Evolutionary conservation across 306 rosid genomes (phyloP).

Genomic region (Vigna unguiculata): DNA sequence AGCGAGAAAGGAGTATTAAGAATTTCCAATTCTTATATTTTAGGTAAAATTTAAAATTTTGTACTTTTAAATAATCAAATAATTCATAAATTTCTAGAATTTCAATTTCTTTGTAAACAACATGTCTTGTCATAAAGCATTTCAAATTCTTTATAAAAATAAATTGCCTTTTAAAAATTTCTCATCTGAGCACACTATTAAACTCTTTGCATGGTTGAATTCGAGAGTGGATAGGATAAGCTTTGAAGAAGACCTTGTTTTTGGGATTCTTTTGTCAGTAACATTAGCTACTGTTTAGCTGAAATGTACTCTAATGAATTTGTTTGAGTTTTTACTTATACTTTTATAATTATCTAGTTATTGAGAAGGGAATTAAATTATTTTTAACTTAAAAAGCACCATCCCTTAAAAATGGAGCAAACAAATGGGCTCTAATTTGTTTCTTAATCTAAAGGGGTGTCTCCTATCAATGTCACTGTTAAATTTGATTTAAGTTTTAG

Average conservation of each 20-base stretch:
- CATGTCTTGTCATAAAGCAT: too few relatives aligned
- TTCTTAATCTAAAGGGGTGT: constrained; percentile 24
- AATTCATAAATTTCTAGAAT: too few relatives aligned
- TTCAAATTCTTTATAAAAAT: too few relatives aligned
- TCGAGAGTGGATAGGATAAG: neutral
- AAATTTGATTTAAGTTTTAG: constrained; percentile 25
- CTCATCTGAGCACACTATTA: neutral
- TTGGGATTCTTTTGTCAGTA: neutral
- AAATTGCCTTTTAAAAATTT: too few relatives aligned
- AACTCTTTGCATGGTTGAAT: neutral
- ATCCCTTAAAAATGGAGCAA: neutral
- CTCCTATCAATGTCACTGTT: neutral
- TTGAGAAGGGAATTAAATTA: neutral
- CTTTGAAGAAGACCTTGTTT: neutral
- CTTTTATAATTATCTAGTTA: neutral
- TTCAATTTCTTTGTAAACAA: too few relatives aligned
- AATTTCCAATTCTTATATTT: too few relatives aligned
- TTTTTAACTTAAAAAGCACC: neutral
- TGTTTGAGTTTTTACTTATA: neutral
- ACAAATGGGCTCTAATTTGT: neutral
- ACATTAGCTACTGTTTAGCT: neutral
- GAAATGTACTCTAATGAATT: neutral
- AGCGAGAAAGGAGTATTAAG: too few relatives aligned
- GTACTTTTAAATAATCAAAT: too few relatives aligned
- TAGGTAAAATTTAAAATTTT: too few relatives aligned